phyloP scores from a whole-genome alignment of 2,329 filamentous ascomycete genomes.

The Ceratocystis cubensis region DNA sequence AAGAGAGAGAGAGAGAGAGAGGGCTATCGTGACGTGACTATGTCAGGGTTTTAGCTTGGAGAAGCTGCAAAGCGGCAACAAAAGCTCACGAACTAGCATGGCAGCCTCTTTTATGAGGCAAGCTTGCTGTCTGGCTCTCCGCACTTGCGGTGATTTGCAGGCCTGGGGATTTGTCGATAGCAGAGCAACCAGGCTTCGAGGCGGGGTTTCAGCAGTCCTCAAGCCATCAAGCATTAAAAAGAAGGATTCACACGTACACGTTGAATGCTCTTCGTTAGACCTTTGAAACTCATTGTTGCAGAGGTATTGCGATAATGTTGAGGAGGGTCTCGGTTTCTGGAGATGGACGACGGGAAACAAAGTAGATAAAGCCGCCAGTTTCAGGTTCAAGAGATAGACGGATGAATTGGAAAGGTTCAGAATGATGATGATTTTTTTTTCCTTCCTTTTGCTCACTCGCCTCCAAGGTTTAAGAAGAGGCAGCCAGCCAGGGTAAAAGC shows the following conservation, averaged over 20 bases:
- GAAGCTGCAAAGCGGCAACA: neutral
- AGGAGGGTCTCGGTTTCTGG: neutral
- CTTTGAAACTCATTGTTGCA: slow-evolving; percentile 81
- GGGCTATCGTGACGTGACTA: neutral
- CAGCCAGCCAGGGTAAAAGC: slow-evolving; percentile 17
- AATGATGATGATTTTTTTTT: slow-evolving; percentile 12
- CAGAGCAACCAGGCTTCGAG: neutral
- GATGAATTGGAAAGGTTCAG: neutral
- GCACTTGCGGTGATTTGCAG: neutral
- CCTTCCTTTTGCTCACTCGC: slow-evolving; percentile 2
- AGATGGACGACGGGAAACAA: neutral
- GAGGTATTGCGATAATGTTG: neutral
- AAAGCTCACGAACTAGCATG: neutral
- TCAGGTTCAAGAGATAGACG: slow-evolving; percentile 4
- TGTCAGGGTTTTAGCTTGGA: neutral
- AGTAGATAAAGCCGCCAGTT: neutral
- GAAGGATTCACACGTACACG: slow-evolving; percentile 46
- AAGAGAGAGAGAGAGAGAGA: slow-evolving; percentile 24
- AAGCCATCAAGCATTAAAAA: neutral
- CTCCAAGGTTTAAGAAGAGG: slow-evolving; percentile 10
- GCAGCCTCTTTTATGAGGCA: neutral
- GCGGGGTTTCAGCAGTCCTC: slow-evolving; percentile 1
- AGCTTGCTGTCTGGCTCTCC: neutral
- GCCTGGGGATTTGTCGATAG: neutral
- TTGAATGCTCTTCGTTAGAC: slow-evolving; percentile 78